Evolutionary conservation across 768 basidiomycete species (phyloP).

Genomic region (Xerocomellus chrysenteron): DNA sequence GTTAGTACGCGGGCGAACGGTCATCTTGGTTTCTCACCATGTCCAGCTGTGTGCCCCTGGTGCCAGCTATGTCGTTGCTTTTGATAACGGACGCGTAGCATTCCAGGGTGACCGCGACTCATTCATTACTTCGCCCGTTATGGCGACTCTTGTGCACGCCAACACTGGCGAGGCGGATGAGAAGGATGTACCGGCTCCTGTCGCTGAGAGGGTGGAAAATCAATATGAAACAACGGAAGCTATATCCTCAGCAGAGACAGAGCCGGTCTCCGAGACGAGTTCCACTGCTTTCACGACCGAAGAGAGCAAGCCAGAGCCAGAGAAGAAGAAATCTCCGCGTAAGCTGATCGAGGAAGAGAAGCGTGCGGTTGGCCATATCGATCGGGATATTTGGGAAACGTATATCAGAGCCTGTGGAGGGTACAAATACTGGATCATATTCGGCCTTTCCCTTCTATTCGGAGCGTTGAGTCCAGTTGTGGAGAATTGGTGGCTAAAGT

Average conservation of each 20-base stretch:
- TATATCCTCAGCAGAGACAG: constrained; percentile 23
- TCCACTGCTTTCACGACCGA: constrained; percentile 42
- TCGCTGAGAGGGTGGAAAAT: not conserved
- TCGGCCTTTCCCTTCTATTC: constrained; percentile 50
- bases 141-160: constrained; percentile 66
- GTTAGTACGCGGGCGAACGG: constrained; percentile 72
- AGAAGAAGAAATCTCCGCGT: constrained; percentile 62
- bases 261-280: constrained; percentile 40
- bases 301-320: constrained; percentile 35
- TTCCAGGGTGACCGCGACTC: constrained; percentile 66
- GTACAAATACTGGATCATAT: constrained; percentile 55
- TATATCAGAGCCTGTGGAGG: constrained; percentile 55
- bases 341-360: constrained; percentile 86
- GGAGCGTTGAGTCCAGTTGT: constrained; percentile 64
- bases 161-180: constrained; percentile 39
- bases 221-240: constrained; percentile 13
- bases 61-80: constrained; percentile 78
- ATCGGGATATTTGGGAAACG: constrained; percentile 61
- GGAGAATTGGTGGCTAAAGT: constrained; percentile 74
- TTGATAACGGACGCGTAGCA: constrained; percentile 67
- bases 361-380: constrained; percentile 71
- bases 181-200: constrained; percentile 37
- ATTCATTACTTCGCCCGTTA: constrained; percentile 68
- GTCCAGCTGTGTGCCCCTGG: constrained; percentile 83
- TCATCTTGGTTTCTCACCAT: constrained; percentile 92